A percentile compares a stretch with the other conserved stretches of the same genome.
phyloP scores from a whole-genome alignment of 805 yeast genomes.

The Clavispora phyllophila region DNA sequence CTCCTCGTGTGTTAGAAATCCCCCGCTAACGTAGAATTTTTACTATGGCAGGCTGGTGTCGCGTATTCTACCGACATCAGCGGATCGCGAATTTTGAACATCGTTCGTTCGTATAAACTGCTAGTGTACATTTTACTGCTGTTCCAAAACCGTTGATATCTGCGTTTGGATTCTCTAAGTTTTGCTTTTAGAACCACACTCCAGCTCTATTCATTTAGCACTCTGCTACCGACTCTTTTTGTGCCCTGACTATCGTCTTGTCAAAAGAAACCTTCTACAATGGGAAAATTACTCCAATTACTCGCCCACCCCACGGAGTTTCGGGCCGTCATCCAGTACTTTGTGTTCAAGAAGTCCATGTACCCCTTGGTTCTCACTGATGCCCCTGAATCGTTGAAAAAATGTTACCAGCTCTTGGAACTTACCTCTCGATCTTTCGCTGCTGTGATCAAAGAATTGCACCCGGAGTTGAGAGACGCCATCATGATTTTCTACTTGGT shows the following conservation, averaged over 20 bases:
- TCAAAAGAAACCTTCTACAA: conserved; percentile 15
- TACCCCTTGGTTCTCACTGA: conserved; percentile 43
- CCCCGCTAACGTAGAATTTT: no score
- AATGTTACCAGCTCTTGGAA: conserved; percentile 65
- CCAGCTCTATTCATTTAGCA: neutral
- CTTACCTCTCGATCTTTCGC: conserved; percentile 86
- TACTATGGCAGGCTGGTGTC: neutral
- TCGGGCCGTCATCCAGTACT: conserved; percentile 60
- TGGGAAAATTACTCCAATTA: conserved; percentile 61
- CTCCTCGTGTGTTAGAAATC: no score
- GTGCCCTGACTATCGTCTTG: neutral
- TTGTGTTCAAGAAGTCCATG: conserved; percentile 45
- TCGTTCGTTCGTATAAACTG: neutral
- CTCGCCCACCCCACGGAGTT: conserved; percentile 68
- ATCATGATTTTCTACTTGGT: conserved; percentile 81
- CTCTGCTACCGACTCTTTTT: no score
- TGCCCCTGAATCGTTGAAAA: conserved; percentile 29
- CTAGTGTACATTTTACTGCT: neutral
- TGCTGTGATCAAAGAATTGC: conserved; percentile 87
- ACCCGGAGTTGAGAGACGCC: conserved; percentile 81
- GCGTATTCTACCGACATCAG: neutral
- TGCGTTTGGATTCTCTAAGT: neutral
- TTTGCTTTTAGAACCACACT: neutral
- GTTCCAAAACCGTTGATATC: neutral
- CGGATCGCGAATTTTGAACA: neutral